These are phyloP conservation scores for Tephrocybe sp. DNA, from an alignment of 768 basidiomycete genomes.

Conservation along the genomic window DNA sequence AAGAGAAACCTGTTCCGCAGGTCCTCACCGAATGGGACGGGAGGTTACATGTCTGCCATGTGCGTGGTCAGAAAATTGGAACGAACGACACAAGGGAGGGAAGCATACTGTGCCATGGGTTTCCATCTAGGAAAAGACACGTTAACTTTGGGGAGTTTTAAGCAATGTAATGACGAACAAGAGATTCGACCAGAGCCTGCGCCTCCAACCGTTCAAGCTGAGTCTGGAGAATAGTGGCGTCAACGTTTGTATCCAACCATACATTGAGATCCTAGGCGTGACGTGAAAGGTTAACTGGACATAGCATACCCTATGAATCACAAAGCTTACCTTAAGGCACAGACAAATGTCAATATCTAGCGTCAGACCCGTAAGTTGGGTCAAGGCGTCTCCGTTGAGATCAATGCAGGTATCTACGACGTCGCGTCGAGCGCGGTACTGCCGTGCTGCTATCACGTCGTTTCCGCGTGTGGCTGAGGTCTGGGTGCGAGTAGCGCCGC, in stretches of 20 bases:
- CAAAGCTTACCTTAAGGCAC: background rate
- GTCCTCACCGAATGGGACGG: too few relatives aligned
- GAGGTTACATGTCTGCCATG: too few relatives aligned
- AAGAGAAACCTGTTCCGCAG: too few relatives aligned
- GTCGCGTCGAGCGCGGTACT: slow-evolving; percentile 4
- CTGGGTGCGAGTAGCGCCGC: background rate
- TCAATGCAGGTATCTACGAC: slow-evolving; percentile 3
- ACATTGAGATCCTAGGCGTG: slow-evolving; percentile 1
- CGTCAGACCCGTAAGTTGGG: background rate
- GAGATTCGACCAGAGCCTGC: background rate
- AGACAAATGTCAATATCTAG: background rate
- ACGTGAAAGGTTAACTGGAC: background rate
- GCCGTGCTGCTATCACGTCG: background rate
- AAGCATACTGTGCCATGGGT: background rate
- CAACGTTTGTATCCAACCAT: slow-evolving; percentile 6
- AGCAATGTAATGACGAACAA: background rate
- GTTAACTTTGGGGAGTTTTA: background rate
- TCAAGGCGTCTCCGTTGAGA: background rate
- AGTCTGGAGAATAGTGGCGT: background rate
- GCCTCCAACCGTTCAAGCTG: background rate
- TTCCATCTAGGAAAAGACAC: background rate
- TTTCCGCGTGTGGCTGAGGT: too few relatives aligned
- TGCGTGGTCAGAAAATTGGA: too few relatives aligned
- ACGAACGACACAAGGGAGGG: too few relatives aligned
- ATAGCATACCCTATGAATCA: background rate